Evolutionary conservation across 371 early-diverging fungal genomes (phyloP), one percentile per base, ranked within the genome.

Genomic region (Rhizopus arrhizus): DNA sequence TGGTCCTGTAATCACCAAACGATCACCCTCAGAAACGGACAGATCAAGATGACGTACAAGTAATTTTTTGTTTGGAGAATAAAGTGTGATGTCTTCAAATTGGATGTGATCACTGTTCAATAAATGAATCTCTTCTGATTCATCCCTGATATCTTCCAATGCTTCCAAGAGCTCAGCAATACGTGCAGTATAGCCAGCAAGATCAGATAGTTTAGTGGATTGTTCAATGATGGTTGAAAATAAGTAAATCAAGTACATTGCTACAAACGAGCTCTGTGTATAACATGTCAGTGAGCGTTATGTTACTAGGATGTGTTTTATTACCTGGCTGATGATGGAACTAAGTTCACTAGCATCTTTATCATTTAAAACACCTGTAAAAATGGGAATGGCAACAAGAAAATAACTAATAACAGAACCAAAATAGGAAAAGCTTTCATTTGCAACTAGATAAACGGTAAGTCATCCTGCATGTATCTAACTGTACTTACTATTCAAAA

Each of bases 121-220:
- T 22, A 22, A 2, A 22, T 22, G 22, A 22, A 22, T 22, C 22
- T 22, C 22, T 22, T 22, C 22, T 22, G 22, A 22, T 22, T 22
- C 22, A 36, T 80, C 78, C 3, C 70, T 70, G 5, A 74, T 69
- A n/a, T 81, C 58, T 10, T 89, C 86, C 13, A 90, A 62, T 0
- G 79, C 83, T 61, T 94, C 94, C 62, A 91, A 73, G 10, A 96
- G 70, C 62, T 90, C 91, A n/a, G 82, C 86, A 5, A 96, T 77
- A 77, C 96, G 95, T n/a, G 91, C 83, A 3, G 89, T 82, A 67
- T 90, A 92, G 5, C 96, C 95, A 29, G 92, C 91, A 31, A 94
- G 62, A 47, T 91, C 89, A 0, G 94, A 85, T 46, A 92, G 64
- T 58, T 79, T 79, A 32, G 71, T 73, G 2, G 86, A 78, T 65